phyloP scores from a whole-genome alignment of 2,329 filamentous ascomycete species.

The Pleoardoris graminearum region DNA sequence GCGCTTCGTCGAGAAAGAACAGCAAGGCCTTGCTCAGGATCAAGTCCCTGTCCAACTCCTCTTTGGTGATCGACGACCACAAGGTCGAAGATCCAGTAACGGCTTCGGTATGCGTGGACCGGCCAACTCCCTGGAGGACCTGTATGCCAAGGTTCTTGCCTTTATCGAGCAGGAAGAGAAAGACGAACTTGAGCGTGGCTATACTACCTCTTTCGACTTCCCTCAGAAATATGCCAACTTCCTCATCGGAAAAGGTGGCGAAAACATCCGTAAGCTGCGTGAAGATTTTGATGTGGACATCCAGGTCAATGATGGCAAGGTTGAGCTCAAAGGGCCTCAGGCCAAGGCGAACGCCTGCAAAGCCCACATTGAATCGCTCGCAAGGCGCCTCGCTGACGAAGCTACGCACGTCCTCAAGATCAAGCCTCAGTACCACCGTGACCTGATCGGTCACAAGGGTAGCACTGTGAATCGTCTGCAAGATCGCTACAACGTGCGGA shows the following conservation, averaged over 20 bases:
- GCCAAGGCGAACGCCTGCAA: conserved; percentile 90
- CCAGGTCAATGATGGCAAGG: conserved; percentile 89
- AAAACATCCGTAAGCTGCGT: conserved; percentile 69
- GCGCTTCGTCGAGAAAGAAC: conserved; percentile 61
- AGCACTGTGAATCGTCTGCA: conserved; percentile 89
- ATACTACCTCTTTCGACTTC: conserved; percentile 85
- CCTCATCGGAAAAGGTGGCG: conserved; percentile 68
- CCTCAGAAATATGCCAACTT: conserved; percentile 94
- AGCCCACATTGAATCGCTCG: conserved; percentile 76
- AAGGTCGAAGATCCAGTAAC: conserved; percentile 56
- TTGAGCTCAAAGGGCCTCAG: conserved; percentile 93
- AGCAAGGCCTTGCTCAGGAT: conserved; percentile 52
- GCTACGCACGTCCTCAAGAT: conserved; percentile 85
- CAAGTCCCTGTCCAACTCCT: conserved; percentile 62
- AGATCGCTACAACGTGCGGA: conserved; percentile 87
- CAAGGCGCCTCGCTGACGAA: conserved; percentile 87
- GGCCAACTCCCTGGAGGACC: conserved; percentile 68
- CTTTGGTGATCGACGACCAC: conserved; percentile 50
- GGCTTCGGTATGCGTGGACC: conserved; percentile 77
- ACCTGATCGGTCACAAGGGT: conserved; percentile 88
- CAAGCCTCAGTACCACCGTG: conserved; percentile 89
- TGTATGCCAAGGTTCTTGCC: conserved; percentile 71
- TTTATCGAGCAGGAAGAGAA: conserved; percentile 88
- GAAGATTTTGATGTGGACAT: conserved; percentile 76
- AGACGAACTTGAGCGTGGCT: conserved; percentile 91